Conservation (phyloP, 1,284 basidiomycete genomes). For the Melampsora americana region DNA sequence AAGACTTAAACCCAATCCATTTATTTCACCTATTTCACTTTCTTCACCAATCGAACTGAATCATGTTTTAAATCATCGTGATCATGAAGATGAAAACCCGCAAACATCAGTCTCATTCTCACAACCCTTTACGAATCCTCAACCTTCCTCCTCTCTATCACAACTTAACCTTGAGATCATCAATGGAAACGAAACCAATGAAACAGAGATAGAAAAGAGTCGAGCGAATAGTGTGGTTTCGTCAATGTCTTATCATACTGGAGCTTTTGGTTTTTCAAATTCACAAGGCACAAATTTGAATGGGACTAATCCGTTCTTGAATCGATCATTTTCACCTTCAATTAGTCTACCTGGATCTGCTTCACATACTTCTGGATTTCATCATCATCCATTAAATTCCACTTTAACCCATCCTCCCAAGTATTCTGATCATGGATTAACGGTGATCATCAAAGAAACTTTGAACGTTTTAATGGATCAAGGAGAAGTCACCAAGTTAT, state of each 20-base stretch:
- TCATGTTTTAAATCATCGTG: not conserved
- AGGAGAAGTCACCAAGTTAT: slow-evolving; percentile 5
- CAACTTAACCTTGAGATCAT: too few relatives aligned
- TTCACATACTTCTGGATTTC: too few relatives aligned
- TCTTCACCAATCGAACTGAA: not conserved
- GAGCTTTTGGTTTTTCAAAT: not conserved
- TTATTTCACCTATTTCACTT: not conserved
- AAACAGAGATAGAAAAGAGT: not conserved
- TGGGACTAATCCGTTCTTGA: slow-evolving; percentile 30
- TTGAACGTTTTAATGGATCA: slow-evolving; percentile 39
- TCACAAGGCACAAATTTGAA: not conserved
- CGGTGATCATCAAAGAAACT: slow-evolving; percentile 4
- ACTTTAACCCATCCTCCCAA: not conserved
- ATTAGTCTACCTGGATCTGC: not conserved
- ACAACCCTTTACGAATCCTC: not conserved
- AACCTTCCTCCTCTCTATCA: not conserved
- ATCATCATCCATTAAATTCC: too few relatives aligned
- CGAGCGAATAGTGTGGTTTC: slow-evolving; percentile 17
- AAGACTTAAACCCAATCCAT: too few relatives aligned
- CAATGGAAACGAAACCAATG: not conserved
- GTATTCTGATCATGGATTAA: not conserved
- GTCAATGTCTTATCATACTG: not conserved
- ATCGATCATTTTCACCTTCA: slow-evolving; percentile 10
- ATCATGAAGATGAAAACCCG: too few relatives aligned
- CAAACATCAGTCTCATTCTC: too few relatives aligned